These are phyloP conservation scores for Anthoceros angustus DNA, from an alignment of 225 moss, liverwort and hornwort genomes.

Conservation along the genomic window DNA sequence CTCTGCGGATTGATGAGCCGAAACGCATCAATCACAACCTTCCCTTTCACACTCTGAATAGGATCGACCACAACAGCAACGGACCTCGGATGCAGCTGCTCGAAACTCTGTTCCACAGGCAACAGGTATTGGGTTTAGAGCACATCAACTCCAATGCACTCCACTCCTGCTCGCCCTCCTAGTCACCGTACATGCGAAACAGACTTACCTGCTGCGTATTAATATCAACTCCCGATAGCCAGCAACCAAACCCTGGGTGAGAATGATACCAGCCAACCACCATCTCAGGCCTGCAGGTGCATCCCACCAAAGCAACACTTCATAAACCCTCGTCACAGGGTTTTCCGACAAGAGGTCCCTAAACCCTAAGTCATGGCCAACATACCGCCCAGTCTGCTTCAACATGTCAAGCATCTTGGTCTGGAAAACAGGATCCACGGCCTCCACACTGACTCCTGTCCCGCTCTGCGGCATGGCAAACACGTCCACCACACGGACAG, in stretches of 20 bases:
- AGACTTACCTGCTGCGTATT: constrained; percentile 74
- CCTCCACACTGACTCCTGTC: constrained; percentile 93
- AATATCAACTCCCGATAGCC: constrained; percentile 95
- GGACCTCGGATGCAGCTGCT: constrained; percentile 77
- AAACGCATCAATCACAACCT: constrained; percentile 93
- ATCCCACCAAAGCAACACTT: neutral
- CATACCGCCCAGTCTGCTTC: constrained; percentile 84
- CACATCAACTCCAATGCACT: too few relatives aligned
- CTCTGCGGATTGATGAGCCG: constrained; percentile 96
- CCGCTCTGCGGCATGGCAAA: constrained; percentile 99
- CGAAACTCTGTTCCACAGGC: constrained; percentile 56
- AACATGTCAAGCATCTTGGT: constrained; percentile 99
- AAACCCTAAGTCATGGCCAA: neutral
- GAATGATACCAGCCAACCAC: constrained; percentile 99
- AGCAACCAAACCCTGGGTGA: constrained; percentile 97
- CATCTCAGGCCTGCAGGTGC: constrained; percentile 88
- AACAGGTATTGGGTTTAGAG: neutral
- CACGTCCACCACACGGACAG: constrained; percentile 88
- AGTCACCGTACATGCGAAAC: too few relatives aligned
- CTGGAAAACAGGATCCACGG: constrained; percentile 89
- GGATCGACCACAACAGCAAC: constrained; percentile 97
- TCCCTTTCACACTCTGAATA: constrained; percentile 95
- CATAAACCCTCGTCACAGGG: neutral
- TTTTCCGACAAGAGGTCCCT: neutral
- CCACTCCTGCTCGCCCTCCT: too few relatives aligned